Evolutionary conservation across 305 asterid species (phyloP).

Genomic region (Lippia alba): DNA sequence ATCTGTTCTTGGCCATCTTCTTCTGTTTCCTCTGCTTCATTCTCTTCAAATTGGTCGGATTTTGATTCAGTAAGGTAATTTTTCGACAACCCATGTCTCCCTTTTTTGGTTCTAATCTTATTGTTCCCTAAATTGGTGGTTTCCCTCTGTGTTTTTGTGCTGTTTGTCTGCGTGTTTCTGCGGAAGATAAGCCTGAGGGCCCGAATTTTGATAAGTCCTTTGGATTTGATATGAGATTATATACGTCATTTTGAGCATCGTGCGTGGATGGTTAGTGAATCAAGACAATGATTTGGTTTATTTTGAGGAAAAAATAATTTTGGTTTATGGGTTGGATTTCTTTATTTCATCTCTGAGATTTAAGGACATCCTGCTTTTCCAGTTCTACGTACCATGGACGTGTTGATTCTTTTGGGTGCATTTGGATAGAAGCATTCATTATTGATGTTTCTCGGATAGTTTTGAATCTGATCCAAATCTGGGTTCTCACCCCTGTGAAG

Average conservation of each 20-base stretch:
- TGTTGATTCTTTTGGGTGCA: not conserved
- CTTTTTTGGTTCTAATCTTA: not conserved
- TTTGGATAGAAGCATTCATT: slow-evolving; percentile 8
- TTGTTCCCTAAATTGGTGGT: not conserved
- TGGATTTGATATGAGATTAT: too few relatives aligned
- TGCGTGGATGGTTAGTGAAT: not conserved
- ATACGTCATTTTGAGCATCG: not conserved
- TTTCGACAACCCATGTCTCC: slow-evolving; percentile 4
- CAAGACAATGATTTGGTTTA: too few relatives aligned
- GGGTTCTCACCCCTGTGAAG: not conserved
- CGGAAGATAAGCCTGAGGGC: not conserved
- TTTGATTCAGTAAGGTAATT: slow-evolving; percentile 45
- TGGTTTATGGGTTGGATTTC: too few relatives aligned
- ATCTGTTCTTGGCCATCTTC: slow-evolving; percentile 63
- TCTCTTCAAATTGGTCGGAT: slow-evolving; percentile 48
- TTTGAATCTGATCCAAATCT: slow-evolving; percentile 19
- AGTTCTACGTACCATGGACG: not conserved
- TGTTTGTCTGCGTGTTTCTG: not conserved
- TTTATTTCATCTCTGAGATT: not conserved
- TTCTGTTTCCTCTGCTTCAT: slow-evolving; percentile 56
- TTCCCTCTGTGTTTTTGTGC: not conserved
- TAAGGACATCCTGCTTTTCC: slow-evolving; percentile 17
- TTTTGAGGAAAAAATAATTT: too few relatives aligned
- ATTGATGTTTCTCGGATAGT: slow-evolving; percentile 6
- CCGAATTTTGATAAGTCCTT: too few relatives aligned